phyloP scores from a whole-genome alignment of 2,329 filamentous ascomycete genomes.

The Lasiodiplodia sp. region DNA sequence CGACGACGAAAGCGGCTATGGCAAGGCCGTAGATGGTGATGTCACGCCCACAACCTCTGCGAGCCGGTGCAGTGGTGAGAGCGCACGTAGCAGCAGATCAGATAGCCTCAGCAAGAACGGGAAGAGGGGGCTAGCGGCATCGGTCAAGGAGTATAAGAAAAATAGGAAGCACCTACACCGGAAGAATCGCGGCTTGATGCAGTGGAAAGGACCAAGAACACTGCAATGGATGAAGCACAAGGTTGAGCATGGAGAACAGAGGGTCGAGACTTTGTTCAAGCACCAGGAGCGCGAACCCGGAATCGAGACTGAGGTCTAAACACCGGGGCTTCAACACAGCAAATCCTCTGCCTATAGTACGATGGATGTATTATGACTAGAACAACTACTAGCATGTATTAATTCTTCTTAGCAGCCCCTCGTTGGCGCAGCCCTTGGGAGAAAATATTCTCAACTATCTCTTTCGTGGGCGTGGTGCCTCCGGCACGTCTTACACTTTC shows the following conservation, averaged over 20 bases:
- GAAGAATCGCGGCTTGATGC: conserved; percentile 74
- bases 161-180: conserved; percentile 68
- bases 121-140: conserved; percentile 57
- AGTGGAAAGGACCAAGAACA: conserved; percentile 68
- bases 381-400: too few species aligned
- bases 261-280: conserved; percentile 58
- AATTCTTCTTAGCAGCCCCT: too few species aligned
- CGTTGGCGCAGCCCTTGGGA: too few species aligned
- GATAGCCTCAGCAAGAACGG: conserved; percentile 38
- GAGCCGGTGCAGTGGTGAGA: conserved; percentile 34
- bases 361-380: too few species aligned
- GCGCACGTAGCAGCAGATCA: conserved; percentile 32
- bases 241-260: conserved; percentile 58
- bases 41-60: conserved; percentile 38
- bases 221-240: conserved; percentile 67
- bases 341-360: too few species aligned
- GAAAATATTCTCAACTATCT: too few species aligned
- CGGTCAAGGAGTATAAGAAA: conserved; percentile 67
- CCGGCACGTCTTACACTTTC: too few species aligned
- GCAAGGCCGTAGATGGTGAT: conserved; percentile 35
- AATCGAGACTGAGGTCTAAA: conserved; percentile 73
- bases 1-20: conserved; percentile 29
- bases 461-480: too few species aligned
- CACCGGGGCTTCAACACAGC: neutral
- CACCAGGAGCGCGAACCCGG: conserved; percentile 66